Conservation (phyloP, 2,329 filamentous ascomycete species). For the Penicillium sp. region DNA sequence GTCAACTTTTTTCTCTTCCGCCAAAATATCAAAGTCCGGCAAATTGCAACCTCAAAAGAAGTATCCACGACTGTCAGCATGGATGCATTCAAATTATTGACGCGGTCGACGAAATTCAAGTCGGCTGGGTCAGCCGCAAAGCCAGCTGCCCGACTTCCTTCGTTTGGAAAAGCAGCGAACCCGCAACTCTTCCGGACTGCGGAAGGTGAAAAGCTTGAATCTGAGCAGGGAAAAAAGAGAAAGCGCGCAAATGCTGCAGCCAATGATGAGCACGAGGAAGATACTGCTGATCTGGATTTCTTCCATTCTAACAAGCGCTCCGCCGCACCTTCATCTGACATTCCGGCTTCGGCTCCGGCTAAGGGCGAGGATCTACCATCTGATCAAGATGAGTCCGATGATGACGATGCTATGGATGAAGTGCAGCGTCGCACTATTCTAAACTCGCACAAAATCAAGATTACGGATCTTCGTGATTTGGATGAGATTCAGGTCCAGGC, state of each 20-base stretch:
- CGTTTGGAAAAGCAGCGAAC: slow-evolving; percentile 40
- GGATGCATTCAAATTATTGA: slow-evolving; percentile 49
- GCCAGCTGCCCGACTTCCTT: slow-evolving; percentile 36
- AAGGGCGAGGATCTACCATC: slow-evolving; percentile 13
- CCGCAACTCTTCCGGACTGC: slow-evolving; percentile 39
- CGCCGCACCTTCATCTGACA: slow-evolving; percentile 17
- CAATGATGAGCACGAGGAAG: slow-evolving; percentile 23
- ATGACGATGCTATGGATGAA: slow-evolving; percentile 53
- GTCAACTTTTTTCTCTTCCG: slow-evolving; percentile 28
- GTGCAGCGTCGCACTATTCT: slow-evolving; percentile 73
- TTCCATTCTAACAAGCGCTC: slow-evolving; percentile 34
- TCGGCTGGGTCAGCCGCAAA: slow-evolving; percentile 26
- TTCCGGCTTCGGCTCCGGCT: slow-evolving; percentile 14
- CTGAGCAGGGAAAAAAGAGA: slow-evolving; percentile 34
- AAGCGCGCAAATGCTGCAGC: slow-evolving; percentile 32
- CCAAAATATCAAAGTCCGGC: slow-evolving; percentile 20
- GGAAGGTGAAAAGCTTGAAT: slow-evolving; percentile 30
- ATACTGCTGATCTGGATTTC: slow-evolving; percentile 36
- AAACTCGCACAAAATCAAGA: slow-evolving; percentile 78
- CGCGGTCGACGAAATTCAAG: slow-evolving; percentile 44
- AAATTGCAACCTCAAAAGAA: slow-evolving; percentile 6
- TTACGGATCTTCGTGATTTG: slow-evolving; percentile 67
- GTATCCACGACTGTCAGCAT: slow-evolving; percentile 27
- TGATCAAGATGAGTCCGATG: slow-evolving; percentile 26
- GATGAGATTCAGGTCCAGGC: slow-evolving; percentile 33